Percentiles rank a stretch among this genome's conserved stretches.
These are phyloP conservation scores for Euphorbia peplus DNA, from an alignment of 345 rosid species.

Conservation along the genomic window DNA sequence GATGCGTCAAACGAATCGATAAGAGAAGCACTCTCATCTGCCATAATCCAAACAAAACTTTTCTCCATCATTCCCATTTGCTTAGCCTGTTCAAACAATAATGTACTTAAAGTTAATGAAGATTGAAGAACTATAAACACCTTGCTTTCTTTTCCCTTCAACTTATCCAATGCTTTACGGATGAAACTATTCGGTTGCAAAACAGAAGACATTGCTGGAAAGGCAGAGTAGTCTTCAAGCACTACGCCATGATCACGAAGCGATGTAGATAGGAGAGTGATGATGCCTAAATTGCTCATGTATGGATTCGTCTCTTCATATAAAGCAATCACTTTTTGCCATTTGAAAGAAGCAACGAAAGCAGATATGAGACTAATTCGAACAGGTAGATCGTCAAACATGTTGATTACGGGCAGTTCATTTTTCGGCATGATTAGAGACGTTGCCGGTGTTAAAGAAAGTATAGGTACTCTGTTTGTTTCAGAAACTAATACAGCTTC, in stretches of 20 bases:
- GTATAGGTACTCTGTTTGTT: not conserved
- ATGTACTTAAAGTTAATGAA: not conserved
- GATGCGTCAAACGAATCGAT: not conserved
- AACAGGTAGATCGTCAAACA: not conserved
- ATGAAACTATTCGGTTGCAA: not conserved
- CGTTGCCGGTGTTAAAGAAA: not conserved
- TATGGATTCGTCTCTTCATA: not conserved
- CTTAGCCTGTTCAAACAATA: slow-evolving; percentile 3
- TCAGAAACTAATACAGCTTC: slow-evolving; percentile 3
- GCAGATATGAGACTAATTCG: not conserved
- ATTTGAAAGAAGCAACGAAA: not conserved
- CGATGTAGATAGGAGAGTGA: not conserved
- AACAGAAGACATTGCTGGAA: not conserved
- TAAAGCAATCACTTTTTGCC: slow-evolving; percentile 5
- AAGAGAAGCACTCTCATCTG: not conserved
- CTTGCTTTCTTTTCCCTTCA: not conserved
- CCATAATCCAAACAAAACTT: slow-evolving; percentile 6
- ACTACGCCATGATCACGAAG: not conserved
- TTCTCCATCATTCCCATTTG: slow-evolving; percentile 2
- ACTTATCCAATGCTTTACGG: not conserved
- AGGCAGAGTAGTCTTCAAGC: not conserved
- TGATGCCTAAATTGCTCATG: slow-evolving; percentile 3
- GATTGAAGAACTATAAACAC: slow-evolving; percentile 3
- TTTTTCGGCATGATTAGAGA: not conserved
- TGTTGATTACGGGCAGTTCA: not conserved